Conservation (phyloP, 495 filamentous ascomycete genomes). For the Hyphodiscus hymeniophilus region DNA sequence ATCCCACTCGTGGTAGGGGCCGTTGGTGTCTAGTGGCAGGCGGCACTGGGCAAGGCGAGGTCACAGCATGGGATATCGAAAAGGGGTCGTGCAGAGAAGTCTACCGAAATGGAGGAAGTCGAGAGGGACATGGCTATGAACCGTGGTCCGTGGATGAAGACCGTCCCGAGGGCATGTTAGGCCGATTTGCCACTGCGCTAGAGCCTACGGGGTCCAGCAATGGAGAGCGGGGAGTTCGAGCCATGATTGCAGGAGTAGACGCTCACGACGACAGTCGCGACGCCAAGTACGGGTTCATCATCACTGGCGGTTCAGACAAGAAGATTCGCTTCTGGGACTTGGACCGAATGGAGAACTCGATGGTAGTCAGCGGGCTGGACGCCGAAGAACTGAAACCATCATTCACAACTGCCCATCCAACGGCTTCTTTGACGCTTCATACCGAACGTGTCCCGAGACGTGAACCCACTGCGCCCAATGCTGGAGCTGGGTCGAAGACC, state of each 20-base stretch:
- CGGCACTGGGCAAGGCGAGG: slow-evolving; percentile 82
- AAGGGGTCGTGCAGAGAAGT: slow-evolving; percentile 83
- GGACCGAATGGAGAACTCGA: slow-evolving; percentile 59
- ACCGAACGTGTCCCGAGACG: slow-evolving; percentile 57
- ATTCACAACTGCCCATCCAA: slow-evolving; percentile 64
- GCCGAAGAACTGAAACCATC: slow-evolving; percentile 60
- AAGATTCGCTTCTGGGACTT: slow-evolving; percentile 93
- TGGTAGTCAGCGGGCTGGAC: slow-evolving; percentile 71
- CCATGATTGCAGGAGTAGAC: slow-evolving; percentile 48
- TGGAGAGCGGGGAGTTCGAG: slow-evolving; percentile 49
- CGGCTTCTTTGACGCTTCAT: slow-evolving; percentile 57
- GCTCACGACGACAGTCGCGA: slow-evolving; percentile 50
- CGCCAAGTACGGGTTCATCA: slow-evolving; percentile 56
- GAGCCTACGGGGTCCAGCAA: slow-evolving; percentile 42
- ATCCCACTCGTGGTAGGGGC: slow-evolving; percentile 67
- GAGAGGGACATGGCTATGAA: slow-evolving; percentile 59
- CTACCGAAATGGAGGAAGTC: slow-evolving; percentile 56
- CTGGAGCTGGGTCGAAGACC: slow-evolving; percentile 27
- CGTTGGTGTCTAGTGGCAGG: slow-evolving; percentile 82
- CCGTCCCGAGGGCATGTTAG: slow-evolving; percentile 78
- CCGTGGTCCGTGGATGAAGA: slow-evolving; percentile 89
- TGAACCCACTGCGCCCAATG: slow-evolving; percentile 30
- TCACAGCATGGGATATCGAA: slow-evolving; percentile 94
- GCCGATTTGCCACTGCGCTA: slow-evolving; percentile 70
- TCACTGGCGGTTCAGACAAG: slow-evolving; percentile 83